Base-by-base conservation (phyloP, 2,329 filamentous ascomycete species). In the Curvularia sp. region DNA sequence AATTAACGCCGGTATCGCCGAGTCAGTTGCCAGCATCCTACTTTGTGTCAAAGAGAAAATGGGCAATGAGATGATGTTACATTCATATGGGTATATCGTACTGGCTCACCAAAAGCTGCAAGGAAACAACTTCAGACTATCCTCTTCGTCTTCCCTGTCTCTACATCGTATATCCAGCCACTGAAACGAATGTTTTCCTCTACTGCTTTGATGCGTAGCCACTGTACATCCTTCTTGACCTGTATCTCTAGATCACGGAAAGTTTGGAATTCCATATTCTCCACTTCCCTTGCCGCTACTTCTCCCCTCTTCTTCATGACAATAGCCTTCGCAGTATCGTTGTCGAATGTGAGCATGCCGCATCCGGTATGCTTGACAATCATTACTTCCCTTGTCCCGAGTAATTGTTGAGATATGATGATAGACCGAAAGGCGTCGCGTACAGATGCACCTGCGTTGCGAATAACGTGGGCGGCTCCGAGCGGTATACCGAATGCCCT, bases 161-260 rank as follows among this genome's bases (percentile, higher is more conserved):
- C 86, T 41, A 93, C 89, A 68, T 93, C 87, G 77, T 93, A 93
- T 2, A 93, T 78, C 85, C 90, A 94, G 0, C 91, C 91, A 5
- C 84, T 89, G 45, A 93, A 81, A 0, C 78, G 77, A 3, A 91
- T 83, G 25, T 78, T 78, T 19, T 87, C 80, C 19, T 87, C 80
- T 5, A 93, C 81, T 15, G 89, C 80, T 53, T 83, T 83, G 49
- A 74, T 80, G 74, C 83, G 86, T 63, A 95, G 70, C 64, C 86
- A 86, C 46, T 78, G 78, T 0, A 95, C 83, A 75, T 94, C 90
- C 38, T 87, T 83, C 61, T 78, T 79, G 0, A 93, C 87, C 6
- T 86, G 89, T 64, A 84, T 76, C 55, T 89, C 84, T 1, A 75
- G 58, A 36, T 70, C 57, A 0, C 80, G 65, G 63, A 93, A 92